Percentiles rank a stretch among this genome's conserved stretches.
phyloP scores from a whole-genome alignment of 2,329 filamentous ascomycete species.

The Fusarium fujikuroi region DNA sequence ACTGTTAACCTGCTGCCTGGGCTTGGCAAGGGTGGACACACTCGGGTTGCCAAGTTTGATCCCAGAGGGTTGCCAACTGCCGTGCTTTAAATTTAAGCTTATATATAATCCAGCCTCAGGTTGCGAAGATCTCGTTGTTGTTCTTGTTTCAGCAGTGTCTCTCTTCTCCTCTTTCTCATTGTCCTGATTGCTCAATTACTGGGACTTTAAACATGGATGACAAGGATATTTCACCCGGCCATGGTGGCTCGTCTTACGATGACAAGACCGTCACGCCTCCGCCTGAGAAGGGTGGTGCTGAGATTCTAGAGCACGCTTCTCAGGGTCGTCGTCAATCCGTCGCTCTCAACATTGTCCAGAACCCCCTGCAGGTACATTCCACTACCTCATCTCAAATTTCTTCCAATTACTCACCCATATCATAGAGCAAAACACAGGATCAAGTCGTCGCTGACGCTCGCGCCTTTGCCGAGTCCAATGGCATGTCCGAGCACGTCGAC shows the following conservation, averaged over 20 bases:
- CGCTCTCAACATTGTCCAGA: conserved; percentile 16
- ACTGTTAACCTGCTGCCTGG: conserved; percentile 29
- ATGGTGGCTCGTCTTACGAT: not conserved
- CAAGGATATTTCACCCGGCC: conserved; percentile 18
- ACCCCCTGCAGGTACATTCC: conserved; percentile 2
- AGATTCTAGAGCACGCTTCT: conserved; percentile 13
- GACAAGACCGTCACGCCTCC: conserved; percentile 5
- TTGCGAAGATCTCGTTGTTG: not conserved
- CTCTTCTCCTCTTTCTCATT: not conserved
- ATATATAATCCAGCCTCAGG: conserved; percentile 12
- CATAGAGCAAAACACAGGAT: not conserved
- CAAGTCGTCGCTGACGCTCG: conserved; percentile 14
- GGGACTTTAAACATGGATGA: conserved; percentile 10
- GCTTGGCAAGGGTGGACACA: conserved; percentile 16
- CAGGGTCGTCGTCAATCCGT: conserved; percentile 8
- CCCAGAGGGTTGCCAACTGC: conserved; percentile 12
- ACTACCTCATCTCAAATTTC: fast-evolving
- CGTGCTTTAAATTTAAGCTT: conserved; percentile 30
- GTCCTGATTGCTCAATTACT: too few species aligned
- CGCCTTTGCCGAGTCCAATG: conserved; percentile 9
- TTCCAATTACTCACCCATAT: not conserved
- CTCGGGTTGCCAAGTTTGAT: conserved; percentile 25
- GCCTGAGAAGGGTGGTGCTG: conserved; percentile 14
- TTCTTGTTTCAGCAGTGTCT: conserved; percentile 3
- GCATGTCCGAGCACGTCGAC: conserved; percentile 23